Evolutionary conservation across 2,329 filamentous ascomycete species (phyloP).

Genomic region (Alternaria gansuensis): DNA sequence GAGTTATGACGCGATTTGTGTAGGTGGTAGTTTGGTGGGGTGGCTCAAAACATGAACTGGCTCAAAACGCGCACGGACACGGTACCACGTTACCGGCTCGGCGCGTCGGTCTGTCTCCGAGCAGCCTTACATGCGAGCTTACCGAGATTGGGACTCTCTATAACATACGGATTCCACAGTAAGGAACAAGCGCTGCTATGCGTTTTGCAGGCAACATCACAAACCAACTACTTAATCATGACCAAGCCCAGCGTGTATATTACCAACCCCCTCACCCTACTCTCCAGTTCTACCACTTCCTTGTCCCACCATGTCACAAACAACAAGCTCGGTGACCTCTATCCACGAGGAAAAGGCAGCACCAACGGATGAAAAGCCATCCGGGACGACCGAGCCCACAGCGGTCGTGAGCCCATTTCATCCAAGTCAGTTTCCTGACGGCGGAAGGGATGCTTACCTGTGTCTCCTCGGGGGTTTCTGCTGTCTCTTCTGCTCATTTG

Average conservation of each 20-base stretch:
- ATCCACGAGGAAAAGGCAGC: constrained; percentile 28
- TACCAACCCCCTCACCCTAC: background rate
- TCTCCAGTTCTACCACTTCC: background rate
- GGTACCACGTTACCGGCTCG: constrained; percentile 5
- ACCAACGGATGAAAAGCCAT: constrained; percentile 24
- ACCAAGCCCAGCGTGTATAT: background rate
- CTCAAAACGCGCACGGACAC: too few relatives aligned
- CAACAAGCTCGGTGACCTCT: constrained; percentile 26
- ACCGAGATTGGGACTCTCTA: constrained; percentile 1
- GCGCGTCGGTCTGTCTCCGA: constrained; percentile 6
- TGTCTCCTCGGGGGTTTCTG: constrained; percentile 41
- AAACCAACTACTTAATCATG: background rate
- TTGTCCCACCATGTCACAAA: constrained; percentile 21
- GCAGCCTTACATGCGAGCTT: constrained; percentile 1
- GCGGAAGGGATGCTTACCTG: constrained; percentile 49
- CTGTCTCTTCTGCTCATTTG: constrained; percentile 50
- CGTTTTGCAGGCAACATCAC: background rate
- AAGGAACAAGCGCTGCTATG: background rate
- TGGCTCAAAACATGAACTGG: too few relatives aligned
- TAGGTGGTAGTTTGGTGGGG: too few relatives aligned
- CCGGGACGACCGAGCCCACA: constrained; percentile 6
- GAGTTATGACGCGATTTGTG: too few relatives aligned
- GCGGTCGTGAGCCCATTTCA: constrained; percentile 35
- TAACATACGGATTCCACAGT: background rate
- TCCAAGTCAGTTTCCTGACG: constrained; percentile 51